Evolutionary conservation across 1,284 basidiomycete genomes (phyloP).

Genomic region (Gymnopus androsaceus): DNA sequence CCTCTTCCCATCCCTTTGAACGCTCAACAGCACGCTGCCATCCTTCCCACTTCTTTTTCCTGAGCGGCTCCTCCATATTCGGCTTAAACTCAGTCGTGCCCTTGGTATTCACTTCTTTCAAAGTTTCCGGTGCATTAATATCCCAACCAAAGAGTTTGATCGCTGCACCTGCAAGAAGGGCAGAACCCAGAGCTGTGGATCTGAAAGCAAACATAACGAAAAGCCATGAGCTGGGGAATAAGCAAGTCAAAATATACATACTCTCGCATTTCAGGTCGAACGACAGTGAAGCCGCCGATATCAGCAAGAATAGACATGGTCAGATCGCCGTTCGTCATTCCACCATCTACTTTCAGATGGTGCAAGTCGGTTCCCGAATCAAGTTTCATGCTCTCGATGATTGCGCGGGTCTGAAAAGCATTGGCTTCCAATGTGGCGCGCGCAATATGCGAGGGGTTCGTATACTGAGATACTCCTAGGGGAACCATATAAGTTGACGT

Average conservation of each 20-base stretch:
- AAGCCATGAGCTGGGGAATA: not conserved
- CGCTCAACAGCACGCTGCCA: conserved; percentile 89
- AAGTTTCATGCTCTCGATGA: conserved; percentile 91
- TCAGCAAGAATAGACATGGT: conserved; percentile 94
- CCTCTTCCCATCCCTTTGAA: conserved; percentile 77
- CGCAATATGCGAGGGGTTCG: conserved; percentile 91
- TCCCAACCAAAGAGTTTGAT: conserved; percentile 95
- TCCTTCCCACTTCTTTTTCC: conserved; percentile 66
- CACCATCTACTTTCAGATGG: conserved; percentile 90
- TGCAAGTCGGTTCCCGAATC: conserved; percentile 78
- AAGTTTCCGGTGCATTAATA: conserved; percentile 79
- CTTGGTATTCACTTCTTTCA: conserved; percentile 88
- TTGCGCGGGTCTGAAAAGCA: conserved; percentile 89
- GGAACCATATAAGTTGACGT: not conserved
- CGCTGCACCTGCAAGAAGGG: conserved; percentile 91
- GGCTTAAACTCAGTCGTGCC: conserved; percentile 78
- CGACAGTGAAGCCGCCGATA: conserved; percentile 88
- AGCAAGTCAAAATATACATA: conserved; percentile 38
- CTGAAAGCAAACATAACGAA: conserved; percentile 41
- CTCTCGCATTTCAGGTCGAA: conserved; percentile 96
- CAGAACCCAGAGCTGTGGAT: conserved; percentile 95
- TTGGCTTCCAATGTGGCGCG: conserved; percentile 93
- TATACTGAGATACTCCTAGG: conserved; percentile 85
- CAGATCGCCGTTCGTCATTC: conserved; percentile 89
- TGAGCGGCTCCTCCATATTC: conserved; percentile 50